Evolutionary conservation across 352 stramenopile species (phyloP).

Genomic region (Globisporangium canariense): DNA sequence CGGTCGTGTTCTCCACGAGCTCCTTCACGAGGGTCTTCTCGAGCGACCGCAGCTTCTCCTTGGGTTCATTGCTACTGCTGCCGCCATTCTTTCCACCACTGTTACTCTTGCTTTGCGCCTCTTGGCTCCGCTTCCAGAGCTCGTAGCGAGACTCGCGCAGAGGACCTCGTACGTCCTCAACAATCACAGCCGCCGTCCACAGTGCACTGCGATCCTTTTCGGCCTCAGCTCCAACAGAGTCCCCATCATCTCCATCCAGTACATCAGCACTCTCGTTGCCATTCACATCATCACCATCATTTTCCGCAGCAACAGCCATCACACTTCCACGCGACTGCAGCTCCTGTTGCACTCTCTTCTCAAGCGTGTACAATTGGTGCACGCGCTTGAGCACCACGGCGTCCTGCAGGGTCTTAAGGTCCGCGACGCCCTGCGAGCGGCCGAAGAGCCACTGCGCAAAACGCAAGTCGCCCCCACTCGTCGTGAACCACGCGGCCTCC

Average conservation of each 20-base stretch:
- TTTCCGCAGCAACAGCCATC: not conserved
- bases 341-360: conserved; percentile 46
- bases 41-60: conserved; percentile 26
- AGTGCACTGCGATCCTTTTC: not conserved
- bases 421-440: conserved; percentile 41
- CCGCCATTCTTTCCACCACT: not conserved
- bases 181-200: conserved; percentile 23
- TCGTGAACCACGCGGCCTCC: conserved; percentile 44
- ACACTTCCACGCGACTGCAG: conserved; percentile 22
- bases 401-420: conserved; percentile 30
- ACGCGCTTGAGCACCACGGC: conserved; percentile 27
- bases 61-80: not conserved
- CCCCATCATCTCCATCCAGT: conserved; percentile 15
- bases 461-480: conserved; percentile 34
- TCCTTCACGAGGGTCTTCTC: conserved; percentile 44
- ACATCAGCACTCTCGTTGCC: not conserved
- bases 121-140: conserved; percentile 20
- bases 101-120: conserved; percentile 1
- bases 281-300: conserved; percentile 17
- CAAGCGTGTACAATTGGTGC: conserved; percentile 35
- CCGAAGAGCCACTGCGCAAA: conserved; percentile 61
- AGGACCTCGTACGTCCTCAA: conserved; percentile 32
- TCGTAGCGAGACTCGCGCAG: conserved; percentile 29
- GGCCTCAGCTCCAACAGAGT: not conserved
- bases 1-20: conserved; percentile 62